Evolutionary conservation across 2,329 filamentous ascomycete genomes (phyloP).

Genomic region (Hymenoscyphus fructigenus): DNA sequence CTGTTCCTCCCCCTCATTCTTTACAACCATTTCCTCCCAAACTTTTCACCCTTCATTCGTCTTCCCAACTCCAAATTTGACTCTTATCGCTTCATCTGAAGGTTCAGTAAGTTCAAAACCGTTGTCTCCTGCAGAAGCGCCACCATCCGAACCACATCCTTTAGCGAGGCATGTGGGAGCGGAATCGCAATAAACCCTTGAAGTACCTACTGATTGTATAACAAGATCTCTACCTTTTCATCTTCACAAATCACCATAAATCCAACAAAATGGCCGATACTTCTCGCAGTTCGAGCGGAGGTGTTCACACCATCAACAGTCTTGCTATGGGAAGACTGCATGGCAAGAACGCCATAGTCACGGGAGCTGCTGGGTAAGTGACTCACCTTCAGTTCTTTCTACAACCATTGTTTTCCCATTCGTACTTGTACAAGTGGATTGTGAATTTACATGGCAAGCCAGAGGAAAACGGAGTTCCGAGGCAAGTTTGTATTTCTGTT

Average conservation of each 20-base stretch:
- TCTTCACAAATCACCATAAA: neutral
- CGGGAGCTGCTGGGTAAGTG: conserved; percentile 66
- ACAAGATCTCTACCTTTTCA: conserved; percentile 6
- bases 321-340: conserved; percentile 37
- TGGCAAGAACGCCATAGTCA: conserved; percentile 53
- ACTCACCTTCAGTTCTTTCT: neutral
- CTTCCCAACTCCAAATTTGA: conserved; percentile 3
- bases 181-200: conserved; percentile 5
- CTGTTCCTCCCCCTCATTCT: conserved; percentile 5
- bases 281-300: conserved; percentile 22
- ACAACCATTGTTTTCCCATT: neutral
- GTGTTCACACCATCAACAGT: conserved; percentile 36
- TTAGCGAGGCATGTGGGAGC: conserved; percentile 21
- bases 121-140: conserved; percentile 8
- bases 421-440: neutral
- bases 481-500: no score
- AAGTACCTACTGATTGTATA: neutral
- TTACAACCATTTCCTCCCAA: neutral
- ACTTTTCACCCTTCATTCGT: neutral
- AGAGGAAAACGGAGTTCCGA: no score
- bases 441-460: neutral
- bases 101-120: neutral
- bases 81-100: conserved; percentile 22
- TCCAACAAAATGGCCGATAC: conserved; percentile 20
- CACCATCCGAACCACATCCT: conserved; percentile 7